phyloP scores from a whole-genome alignment of 169 alveolate species.

The Cryptosporidium tyzzeri region DNA sequence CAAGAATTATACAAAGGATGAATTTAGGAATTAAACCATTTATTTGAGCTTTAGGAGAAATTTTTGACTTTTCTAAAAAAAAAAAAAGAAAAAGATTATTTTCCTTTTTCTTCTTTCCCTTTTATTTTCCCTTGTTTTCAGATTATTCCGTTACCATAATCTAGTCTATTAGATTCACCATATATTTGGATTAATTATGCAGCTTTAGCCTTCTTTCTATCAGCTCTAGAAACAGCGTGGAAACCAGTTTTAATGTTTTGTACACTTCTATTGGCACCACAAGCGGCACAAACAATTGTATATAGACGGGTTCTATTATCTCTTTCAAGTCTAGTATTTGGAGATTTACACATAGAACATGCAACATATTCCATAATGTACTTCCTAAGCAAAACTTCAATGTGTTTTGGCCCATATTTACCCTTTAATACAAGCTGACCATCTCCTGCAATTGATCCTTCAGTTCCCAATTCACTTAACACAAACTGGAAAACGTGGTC shows the following conservation, averaged over 20 bases:
- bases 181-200: conserved; percentile 9
- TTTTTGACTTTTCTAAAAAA: too few species aligned
- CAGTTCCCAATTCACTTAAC: conserved; percentile 93
- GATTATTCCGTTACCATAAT: background rate
- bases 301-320: conserved; percentile 92
- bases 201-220: conserved; percentile 91
- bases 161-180: background rate
- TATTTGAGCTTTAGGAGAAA: background rate
- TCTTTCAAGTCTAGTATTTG: conserved; percentile 91
- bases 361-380: conserved; percentile 94
- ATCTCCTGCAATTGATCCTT: conserved; percentile 91
- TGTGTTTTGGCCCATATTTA: conserved; percentile 92
- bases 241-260: conserved; percentile 92
- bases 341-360: conserved; percentile 93
- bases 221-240: conserved; percentile 94
- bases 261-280: conserved; percentile 95
- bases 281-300: conserved; percentile 91
- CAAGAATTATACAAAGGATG: background rate
- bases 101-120: background rate
- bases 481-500: conserved; percentile 95
- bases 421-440: conserved; percentile 95
- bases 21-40: too few species aligned
- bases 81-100: too few species aligned
- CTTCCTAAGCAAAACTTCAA: conserved; percentile 91
- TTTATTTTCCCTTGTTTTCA: background rate